A percentile compares a stretch with the other conserved stretches of the same genome.
Conservation (phyloP, 768 basidiomycete species). For the Daedaleopsis sinensis region DNA sequence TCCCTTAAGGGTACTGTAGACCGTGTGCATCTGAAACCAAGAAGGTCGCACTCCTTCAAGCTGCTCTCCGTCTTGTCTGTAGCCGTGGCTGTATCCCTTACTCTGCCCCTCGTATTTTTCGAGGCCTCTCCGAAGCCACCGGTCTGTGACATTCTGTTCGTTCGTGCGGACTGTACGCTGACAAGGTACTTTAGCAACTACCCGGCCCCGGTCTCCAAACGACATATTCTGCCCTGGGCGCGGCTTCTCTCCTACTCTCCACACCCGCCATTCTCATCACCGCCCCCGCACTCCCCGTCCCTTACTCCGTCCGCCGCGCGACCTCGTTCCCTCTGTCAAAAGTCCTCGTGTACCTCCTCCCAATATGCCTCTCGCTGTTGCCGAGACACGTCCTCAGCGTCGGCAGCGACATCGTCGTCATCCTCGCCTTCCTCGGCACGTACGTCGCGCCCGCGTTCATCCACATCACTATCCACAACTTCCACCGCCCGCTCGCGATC, state of each 20-base stretch:
- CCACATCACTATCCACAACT: conserved; percentile 83
- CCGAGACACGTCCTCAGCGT: conserved; percentile 41
- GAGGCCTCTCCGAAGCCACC: conserved; percentile 46
- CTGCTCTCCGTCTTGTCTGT: conserved; percentile 56
- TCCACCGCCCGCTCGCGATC: conserved; percentile 83
- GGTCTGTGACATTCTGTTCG: conserved; percentile 39
- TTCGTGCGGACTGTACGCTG: too few relatives aligned
- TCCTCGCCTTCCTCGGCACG: conserved; percentile 55
- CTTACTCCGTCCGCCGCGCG: conserved; percentile 42
- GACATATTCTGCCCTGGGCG: conserved; percentile 46
- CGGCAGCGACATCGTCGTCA: conserved; percentile 51
- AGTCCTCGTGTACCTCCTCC: conserved; percentile 41
- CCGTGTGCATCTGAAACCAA: conserved; percentile 43
- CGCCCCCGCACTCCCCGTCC: conserved; percentile 53
- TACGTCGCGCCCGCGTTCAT: conserved; percentile 72
- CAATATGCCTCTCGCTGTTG: conserved; percentile 49
- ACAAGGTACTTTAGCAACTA: conserved; percentile 26
- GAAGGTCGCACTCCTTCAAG: conserved; percentile 59
- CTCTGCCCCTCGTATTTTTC: conserved; percentile 62
- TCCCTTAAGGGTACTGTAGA: conserved; percentile 52
- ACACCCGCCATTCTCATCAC: conserved; percentile 64
- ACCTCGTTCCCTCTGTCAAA: conserved; percentile 51
- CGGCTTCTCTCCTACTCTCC: conserved; percentile 56
- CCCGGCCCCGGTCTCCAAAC: conserved; percentile 33
- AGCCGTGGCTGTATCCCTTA: conserved; percentile 48